These are phyloP conservation scores for Oryza coarctata DNA, from an alignment of 176 grass and related monocot species.

Conservation along the genomic window DNA sequence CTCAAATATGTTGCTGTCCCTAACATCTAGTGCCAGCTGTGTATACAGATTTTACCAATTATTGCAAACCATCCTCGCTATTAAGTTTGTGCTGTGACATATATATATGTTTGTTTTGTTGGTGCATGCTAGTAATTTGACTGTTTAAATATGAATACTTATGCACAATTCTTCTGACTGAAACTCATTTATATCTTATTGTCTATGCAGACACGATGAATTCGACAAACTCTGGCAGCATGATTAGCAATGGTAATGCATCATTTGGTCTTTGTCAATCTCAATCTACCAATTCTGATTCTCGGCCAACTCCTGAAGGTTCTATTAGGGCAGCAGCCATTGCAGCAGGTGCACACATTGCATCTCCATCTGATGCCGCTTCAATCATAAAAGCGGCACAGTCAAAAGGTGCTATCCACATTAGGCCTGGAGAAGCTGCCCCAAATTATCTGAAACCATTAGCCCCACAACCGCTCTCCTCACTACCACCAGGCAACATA, in stretches of 20 bases:
- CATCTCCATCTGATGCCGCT: constrained; percentile 54
- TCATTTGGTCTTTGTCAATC: constrained; percentile 30
- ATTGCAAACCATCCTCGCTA: background rate
- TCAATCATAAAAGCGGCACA: constrained; percentile 60
- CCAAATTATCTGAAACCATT: constrained; percentile 46
- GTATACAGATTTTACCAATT: background rate
- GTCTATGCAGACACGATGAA: constrained; percentile 41
- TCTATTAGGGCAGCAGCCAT: constrained; percentile 62
- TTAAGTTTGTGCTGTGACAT: background rate
- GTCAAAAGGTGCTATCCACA: constrained; percentile 49
- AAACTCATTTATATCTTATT: constrained; percentile 14
- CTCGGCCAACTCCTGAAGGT: constrained; percentile 24
- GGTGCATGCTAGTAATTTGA: background rate
- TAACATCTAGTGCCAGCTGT: background rate
- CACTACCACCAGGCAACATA: constrained; percentile 2
- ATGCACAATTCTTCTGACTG: background rate
- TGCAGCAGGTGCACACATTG: constrained; percentile 55
- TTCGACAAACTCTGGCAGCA: constrained; percentile 14
- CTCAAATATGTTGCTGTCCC: constrained; percentile 3
- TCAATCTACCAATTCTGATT: constrained; percentile 17
- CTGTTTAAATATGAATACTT: background rate
- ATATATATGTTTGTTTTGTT: background rate
- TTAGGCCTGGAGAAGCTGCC: constrained; percentile 48
- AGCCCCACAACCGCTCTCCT: constrained; percentile 26
- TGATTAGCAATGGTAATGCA: constrained; percentile 36